phyloP scores from a whole-genome alignment of 805 yeast genomes.

The Schwanniomyces pseudopolymorphus region DNA sequence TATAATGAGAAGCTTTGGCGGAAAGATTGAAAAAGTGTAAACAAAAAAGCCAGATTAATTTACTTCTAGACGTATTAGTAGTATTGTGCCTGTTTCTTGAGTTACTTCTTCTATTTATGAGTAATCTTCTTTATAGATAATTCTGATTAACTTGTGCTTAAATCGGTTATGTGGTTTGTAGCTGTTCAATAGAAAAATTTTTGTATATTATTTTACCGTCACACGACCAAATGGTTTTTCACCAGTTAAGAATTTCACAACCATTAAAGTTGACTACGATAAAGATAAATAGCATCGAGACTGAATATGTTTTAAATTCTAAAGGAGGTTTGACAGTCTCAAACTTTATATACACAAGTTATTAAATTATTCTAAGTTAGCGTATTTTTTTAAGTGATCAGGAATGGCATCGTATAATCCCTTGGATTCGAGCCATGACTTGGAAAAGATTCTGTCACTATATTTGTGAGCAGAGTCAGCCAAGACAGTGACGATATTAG shows the following conservation, averaged over 20 bases:
- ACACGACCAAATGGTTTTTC: not conserved
- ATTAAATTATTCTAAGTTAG: conserved; percentile 30
- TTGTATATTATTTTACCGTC: conserved; percentile 1
- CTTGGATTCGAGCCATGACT: conserved; percentile 73
- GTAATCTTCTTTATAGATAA: not conserved
- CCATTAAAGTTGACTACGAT: not conserved
- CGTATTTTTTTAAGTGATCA: conserved; percentile 66
- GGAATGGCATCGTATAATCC: conserved; percentile 67
- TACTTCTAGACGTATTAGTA: not conserved
- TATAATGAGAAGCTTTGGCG: not conserved
- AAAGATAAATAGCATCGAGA: not conserved
- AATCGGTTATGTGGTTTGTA: not conserved
- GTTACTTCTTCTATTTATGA: conserved; percentile 1
- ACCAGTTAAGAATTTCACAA: not conserved
- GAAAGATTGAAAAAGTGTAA: not conserved
- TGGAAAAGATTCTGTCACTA: conserved; percentile 75
- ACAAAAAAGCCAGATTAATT: not conserved
- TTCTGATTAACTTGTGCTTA: not conserved
- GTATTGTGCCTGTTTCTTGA: not conserved
- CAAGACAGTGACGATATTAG: conserved; percentile 83
- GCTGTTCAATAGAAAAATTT: conserved; percentile 3
- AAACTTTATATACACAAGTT: not conserved
- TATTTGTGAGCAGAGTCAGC: conserved; percentile 92
- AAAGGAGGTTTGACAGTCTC: not conserved
- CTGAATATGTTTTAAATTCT: not conserved